phyloP scores from a whole-genome alignment of 441 rosid genomes.

The Iberis amara region DNA sequence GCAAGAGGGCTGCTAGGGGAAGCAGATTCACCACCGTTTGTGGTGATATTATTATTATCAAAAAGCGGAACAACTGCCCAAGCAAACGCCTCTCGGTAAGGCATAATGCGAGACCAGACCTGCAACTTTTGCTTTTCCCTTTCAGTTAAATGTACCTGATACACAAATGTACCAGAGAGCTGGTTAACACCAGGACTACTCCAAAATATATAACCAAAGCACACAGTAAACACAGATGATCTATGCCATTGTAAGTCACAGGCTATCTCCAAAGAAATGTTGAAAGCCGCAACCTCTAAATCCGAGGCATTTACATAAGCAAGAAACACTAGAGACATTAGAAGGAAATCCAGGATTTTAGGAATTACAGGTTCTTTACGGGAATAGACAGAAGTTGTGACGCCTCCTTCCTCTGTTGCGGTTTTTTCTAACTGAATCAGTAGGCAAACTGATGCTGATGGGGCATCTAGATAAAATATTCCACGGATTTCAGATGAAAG shows the following conservation, averaged over 20 bases:
- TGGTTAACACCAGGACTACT: conserved; percentile 10
- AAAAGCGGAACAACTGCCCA: conserved; percentile 99
- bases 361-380: conserved; percentile 96
- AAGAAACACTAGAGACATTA: conserved; percentile 9
- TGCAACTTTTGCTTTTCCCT: conserved; percentile 98
- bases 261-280: conserved; percentile 7
- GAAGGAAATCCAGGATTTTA: not conserved
- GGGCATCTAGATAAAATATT: conserved; percentile 88
- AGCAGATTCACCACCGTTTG: conserved; percentile 82
- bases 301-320: conserved; percentile 15
- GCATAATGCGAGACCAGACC: conserved; percentile 99
- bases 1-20: conserved; percentile 99
- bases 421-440: conserved; percentile 92
- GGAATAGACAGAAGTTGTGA: conserved; percentile 90
- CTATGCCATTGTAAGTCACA: conserved; percentile 5
- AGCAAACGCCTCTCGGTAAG: conserved; percentile 93
- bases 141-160: conserved; percentile 85
- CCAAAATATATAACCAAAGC: conserved; percentile 10
- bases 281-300: conserved; percentile 17
- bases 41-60: conserved; percentile 78
- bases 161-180: conserved; percentile 21
- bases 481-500: conserved; percentile 63
- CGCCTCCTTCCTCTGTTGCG: conserved; percentile 92
- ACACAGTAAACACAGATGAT: conserved; percentile 14
- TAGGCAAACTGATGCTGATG: conserved; percentile 86